These are phyloP conservation scores for Carex sylvatica DNA, from an alignment of 202 grass and related monocot genomes.

Conservation along the genomic window DNA sequence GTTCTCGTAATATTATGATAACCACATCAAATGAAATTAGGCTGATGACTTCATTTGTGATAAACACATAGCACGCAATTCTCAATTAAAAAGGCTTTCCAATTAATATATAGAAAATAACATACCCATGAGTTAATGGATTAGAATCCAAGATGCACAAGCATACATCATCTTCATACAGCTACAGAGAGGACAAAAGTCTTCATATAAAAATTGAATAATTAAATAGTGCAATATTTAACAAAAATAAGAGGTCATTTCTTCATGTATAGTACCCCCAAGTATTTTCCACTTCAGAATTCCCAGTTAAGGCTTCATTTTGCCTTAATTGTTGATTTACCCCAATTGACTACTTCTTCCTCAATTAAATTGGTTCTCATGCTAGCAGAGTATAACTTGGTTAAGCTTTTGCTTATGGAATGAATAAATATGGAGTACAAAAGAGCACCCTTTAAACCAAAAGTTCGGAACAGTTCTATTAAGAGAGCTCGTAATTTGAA, in stretches of 20 bases:
- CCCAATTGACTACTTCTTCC: background rate
- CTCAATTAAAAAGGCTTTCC: background rate
- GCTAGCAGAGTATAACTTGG: background rate
- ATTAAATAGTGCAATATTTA: background rate
- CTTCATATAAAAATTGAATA: background rate
- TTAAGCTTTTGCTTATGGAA: background rate
- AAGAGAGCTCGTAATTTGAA: background rate
- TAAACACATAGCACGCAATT: background rate
- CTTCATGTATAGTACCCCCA: background rate
- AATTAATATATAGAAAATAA: constrained; percentile 19
- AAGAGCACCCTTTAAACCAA: background rate
- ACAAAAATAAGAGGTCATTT: background rate
- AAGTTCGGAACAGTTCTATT: background rate
- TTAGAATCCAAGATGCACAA: constrained; percentile 81
- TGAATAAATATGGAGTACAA: background rate
- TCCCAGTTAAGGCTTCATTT: background rate
- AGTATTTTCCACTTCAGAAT: background rate
- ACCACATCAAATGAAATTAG: background rate
- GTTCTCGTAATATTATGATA: background rate
- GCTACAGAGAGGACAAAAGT: constrained; percentile 37
- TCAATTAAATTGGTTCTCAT: background rate
- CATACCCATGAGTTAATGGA: constrained; percentile 66
- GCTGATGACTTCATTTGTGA: background rate
- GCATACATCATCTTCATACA: constrained; percentile 86
- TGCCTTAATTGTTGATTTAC: background rate